Evolutionary conservation across 1,284 basidiomycete genomes (phyloP).

Genomic region (Neonothopanus nambi): DNA sequence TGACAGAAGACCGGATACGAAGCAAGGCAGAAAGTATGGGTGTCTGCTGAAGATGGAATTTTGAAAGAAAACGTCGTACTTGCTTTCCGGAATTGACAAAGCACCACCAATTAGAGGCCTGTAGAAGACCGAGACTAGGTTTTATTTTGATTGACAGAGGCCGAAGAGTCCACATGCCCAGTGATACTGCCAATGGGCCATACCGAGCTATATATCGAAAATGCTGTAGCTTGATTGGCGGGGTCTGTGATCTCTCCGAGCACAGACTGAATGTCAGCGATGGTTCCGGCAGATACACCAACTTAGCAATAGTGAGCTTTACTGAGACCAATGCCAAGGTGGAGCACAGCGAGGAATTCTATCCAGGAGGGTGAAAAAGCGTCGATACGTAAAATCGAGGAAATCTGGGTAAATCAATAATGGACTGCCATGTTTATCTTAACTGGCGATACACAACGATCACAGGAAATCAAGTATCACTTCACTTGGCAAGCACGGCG

Average conservation of each 20-base stretch:
- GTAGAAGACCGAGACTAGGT: conserved; percentile 5
- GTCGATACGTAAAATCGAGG: no score
- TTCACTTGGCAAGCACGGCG: no score
- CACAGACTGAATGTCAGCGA: conserved; percentile 61
- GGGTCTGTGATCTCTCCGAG: conserved; percentile 67
- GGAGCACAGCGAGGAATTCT: no score
- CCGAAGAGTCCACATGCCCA: conserved; percentile 43
- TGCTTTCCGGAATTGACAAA: conserved; percentile 57
- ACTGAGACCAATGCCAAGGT: no score
- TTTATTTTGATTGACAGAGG: background rate
- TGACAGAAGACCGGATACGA: no score
- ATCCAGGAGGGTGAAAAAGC: no score
- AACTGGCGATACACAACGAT: no score
- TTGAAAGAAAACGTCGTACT: conserved; percentile 40
- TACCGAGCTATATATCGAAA: conserved; percentile 61
- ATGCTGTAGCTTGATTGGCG: conserved; percentile 60
- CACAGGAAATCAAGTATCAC: no score
- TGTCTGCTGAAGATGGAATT: conserved; percentile 45
- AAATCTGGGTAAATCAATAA: no score
- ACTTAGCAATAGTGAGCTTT: no score
- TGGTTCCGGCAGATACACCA: conserved; percentile 61
- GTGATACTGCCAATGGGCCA: conserved; percentile 65
- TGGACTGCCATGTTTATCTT: no score
- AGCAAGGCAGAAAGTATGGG: conserved; percentile 64
- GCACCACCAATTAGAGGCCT: conserved; percentile 67